phyloP scores from a whole-genome alignment of 1,284 basidiomycete genomes.

The Ustilago cynodontis region DNA sequence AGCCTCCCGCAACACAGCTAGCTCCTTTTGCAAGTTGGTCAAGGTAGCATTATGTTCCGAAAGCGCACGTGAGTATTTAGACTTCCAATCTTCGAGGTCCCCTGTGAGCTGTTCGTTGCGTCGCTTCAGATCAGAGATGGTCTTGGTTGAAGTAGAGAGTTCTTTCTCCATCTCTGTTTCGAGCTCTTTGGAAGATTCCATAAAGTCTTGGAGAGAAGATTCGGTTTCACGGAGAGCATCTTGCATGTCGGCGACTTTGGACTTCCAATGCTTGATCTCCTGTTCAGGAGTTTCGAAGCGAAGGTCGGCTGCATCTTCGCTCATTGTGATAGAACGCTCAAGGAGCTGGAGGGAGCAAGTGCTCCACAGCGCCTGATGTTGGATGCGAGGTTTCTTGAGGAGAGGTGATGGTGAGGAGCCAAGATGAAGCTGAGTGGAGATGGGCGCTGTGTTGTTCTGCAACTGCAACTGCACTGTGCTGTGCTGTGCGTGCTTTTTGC shows the following conservation, averaged over 20 bases:
- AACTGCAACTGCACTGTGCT: constrained; percentile 4
- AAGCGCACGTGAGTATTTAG: constrained; percentile 64
- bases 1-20: constrained; percentile 55
- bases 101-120: constrained; percentile 58
- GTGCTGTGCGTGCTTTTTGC: constrained; percentile 2
- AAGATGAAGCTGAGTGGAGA: constrained; percentile 6
- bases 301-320: constrained; percentile 45
- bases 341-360: constrained; percentile 18
- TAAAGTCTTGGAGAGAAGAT: constrained; percentile 62
- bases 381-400: constrained; percentile 4
- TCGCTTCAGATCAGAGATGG: constrained; percentile 50
- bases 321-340: constrained; percentile 30
- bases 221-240: constrained; percentile 63
- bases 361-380: constrained; percentile 23
- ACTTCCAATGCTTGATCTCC: constrained; percentile 63
- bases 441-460: not conserved
- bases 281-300: constrained; percentile 58
- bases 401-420: not conserved
- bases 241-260: constrained; percentile 60
- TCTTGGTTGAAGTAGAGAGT: constrained; percentile 48
- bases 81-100: constrained; percentile 67
- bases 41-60: constrained; percentile 63
- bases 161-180: constrained; percentile 68
- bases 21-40: constrained; percentile 60
- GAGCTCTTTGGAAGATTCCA: constrained; percentile 66